Evolutionary conservation across 2,329 filamentous ascomycete species (phyloP).

Genomic region (Emmonsiellopsis sp.): DNA sequence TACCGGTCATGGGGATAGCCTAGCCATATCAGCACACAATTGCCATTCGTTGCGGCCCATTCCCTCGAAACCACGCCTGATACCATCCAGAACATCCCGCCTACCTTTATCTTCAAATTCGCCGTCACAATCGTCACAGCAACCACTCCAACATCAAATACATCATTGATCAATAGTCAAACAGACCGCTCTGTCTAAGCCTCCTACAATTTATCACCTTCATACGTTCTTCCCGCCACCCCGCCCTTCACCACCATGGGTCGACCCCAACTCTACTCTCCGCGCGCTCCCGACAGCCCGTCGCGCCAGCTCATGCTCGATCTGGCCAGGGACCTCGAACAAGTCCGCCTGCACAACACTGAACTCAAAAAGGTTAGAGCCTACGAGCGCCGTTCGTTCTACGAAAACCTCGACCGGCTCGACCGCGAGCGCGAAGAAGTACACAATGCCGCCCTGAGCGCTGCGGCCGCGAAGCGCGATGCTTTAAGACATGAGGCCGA

Average conservation of each 20-base stretch:
- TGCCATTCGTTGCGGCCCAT: no score
- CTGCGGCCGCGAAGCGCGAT: constrained; percentile 58
- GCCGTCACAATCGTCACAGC: background rate
- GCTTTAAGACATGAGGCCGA: constrained; percentile 51
- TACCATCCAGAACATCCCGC: background rate
- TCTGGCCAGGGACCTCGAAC: constrained; percentile 31
- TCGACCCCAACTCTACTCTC: constrained; percentile 18
- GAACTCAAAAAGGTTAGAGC: constrained; percentile 36
- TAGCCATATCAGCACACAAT: no score
- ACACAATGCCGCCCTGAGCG: constrained; percentile 58
- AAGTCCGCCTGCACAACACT: constrained; percentile 31
- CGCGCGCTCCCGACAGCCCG: constrained; percentile 27
- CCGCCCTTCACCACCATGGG: constrained; percentile 18
- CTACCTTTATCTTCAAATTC: background rate
- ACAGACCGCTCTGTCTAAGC: background rate
- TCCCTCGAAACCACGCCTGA: background rate
- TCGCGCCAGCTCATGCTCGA: constrained; percentile 33
- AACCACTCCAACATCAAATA: no score
- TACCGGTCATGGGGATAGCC: no score
- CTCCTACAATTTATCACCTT: background rate
- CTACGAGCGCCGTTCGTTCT: constrained; percentile 37
- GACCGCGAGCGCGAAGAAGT: constrained; percentile 53
- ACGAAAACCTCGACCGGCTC: constrained; percentile 53
- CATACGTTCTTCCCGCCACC: background rate
- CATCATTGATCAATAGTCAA: no score